Evolutionary conservation across 2,329 filamentous ascomycete genomes (phyloP).

Genomic region (Zymoseptoria pseudotritici): DNA sequence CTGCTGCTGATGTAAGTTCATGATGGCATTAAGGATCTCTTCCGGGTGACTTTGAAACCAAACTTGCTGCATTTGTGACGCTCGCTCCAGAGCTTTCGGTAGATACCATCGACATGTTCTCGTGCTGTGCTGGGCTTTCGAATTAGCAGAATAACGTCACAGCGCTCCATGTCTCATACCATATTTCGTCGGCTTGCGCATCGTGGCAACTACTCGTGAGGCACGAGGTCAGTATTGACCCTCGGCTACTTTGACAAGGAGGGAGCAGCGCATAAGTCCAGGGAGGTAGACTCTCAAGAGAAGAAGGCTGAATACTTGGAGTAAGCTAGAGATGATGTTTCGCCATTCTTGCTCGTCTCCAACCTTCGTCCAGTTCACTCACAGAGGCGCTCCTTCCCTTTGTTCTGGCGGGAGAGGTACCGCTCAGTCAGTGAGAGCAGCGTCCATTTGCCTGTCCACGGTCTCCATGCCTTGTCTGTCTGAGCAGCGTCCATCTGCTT

Average conservation of each 20-base stretch:
- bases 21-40: slow-evolving; percentile 15
- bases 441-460: too few relatives aligned
- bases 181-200: not conserved
- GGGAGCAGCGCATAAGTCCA: too few relatives aligned
- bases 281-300: not conserved
- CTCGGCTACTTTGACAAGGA: not conserved
- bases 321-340: not conserved
- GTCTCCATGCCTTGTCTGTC: not conserved
- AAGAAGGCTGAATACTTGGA: not conserved
- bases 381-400: not conserved
- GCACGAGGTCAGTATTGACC: not conserved
- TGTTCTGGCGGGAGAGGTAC: not conserved
- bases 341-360: not conserved
- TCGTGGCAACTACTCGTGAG: not conserved
- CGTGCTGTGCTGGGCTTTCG: slow-evolving; percentile 6
- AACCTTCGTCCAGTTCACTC: not conserved
- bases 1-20: slow-evolving; percentile 30
- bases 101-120: slow-evolving; percentile 39
- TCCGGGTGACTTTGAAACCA: slow-evolving; percentile 21
- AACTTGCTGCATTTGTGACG: slow-evolving; percentile 25
- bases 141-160: not conserved
- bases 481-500: not conserved
- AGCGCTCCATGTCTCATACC: not conserved
- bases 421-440: not conserved
- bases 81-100: slow-evolving; percentile 34